Base-by-base conservation (phyloP, 2,329 filamentous ascomycete genomes). In the Apiospora marii region DNA sequence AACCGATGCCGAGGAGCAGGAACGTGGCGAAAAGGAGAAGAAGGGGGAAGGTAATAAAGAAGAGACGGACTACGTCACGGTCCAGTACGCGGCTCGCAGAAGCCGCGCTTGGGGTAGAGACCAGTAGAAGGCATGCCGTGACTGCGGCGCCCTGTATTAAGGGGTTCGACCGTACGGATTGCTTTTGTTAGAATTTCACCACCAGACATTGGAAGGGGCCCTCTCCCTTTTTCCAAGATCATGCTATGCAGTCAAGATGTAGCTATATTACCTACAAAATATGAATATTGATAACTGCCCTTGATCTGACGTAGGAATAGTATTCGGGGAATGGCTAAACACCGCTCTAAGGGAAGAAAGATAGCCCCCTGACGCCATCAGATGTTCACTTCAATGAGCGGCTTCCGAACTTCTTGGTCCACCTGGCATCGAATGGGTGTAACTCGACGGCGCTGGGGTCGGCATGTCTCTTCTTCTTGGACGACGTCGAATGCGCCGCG, bases 401-500 rank as follows among this genome's bases (percentile, higher is more conserved):
- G 0, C 53, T 43, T 44, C 69, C 51, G 37, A 71, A 71, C 53
- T 27, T 71, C 72, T 74, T 74, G 61, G 69, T 53, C 70, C 69
- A 70, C 43, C 43, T 68, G 37, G 72, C 68, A 69, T 74, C 72
- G 41, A 44, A 70, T 13, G 68, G 58, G 46, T 74, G 61, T 49
- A 74, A 34, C 37, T 74, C 72, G 4, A 74, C 68, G 1, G 72
- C 72, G 4, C 58, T 41, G 6, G 68, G 68, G 4, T 10, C 61
- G 19, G 19, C 34, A 34, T 24, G 48, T 27, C 68, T 71, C 58
- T 58, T 71, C 1, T 69, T 48, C 14, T 73, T 73, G 1, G 83
- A 77, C 53, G 83, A 77, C 1, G 46, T 61, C 12, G 46, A 22
- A 37, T 51, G 68, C 2, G 68, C 68, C 27, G 85, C 82, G 70